Conservation (phyloP, 192 early-diverging fungal species). For the Oehlia diaphana region DNA sequence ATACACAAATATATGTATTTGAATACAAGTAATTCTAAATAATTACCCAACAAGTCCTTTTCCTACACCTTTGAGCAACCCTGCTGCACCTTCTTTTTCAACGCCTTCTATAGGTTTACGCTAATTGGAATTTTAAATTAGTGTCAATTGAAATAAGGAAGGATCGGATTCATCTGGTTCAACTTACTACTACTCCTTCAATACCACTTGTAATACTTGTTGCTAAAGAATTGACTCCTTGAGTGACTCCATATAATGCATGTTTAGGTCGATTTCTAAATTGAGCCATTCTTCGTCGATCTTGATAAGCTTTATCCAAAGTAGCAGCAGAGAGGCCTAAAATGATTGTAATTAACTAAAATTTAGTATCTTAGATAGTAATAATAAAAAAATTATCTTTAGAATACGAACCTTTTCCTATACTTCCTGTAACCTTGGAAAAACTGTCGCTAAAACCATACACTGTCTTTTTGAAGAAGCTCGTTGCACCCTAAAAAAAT, state of each 20-base stretch:
- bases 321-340: conserved; percentile 83
- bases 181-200: conserved; percentile 79
- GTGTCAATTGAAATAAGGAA: neutral
- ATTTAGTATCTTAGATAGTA: neutral
- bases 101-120: conserved; percentile 80
- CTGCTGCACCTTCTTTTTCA: conserved; percentile 84
- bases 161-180: neutral
- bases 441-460: conserved; percentile 95
- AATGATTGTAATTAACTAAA: neutral
- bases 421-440: conserved; percentile 92
- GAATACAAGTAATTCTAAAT: neutral
- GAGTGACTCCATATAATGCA: conserved; percentile 83
- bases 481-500: conserved; percentile 59
- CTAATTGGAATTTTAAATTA: neutral
- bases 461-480: conserved; percentile 89
- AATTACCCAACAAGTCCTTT: conserved; percentile 88
- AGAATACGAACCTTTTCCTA: conserved; percentile 77
- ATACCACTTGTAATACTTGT: conserved; percentile 84
- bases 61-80: conserved; percentile 94
- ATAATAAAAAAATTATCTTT: neutral
- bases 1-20: too few species aligned
- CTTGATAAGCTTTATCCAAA: conserved; percentile 89
- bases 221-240: conserved; percentile 83
- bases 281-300: conserved; percentile 73
- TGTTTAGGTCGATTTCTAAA: conserved; percentile 89